Percentiles rank a stretch among this genome's conserved stretches.
Conservation (phyloP, 2,329 filamentous ascomycete genomes). For the Hirsutella rhossiliensis region DNA sequence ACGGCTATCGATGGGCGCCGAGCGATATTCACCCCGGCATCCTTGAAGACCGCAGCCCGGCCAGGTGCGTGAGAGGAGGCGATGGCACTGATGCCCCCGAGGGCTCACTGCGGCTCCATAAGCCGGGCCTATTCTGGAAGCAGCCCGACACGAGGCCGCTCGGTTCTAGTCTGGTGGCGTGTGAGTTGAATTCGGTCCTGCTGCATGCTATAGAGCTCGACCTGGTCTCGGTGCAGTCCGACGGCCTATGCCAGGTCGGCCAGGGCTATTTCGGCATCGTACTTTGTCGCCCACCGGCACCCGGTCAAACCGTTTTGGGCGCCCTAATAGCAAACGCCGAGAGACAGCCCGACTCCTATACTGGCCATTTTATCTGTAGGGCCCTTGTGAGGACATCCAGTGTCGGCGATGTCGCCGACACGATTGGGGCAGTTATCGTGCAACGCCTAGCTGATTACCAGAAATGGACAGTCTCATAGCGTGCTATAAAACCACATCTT, state of each 20-base stretch:
- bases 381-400: not conserved
- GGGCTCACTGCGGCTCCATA: not conserved
- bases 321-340: not conserved
- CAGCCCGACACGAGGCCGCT: not conserved
- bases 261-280: not conserved
- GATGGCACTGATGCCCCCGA: not conserved
- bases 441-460: not conserved
- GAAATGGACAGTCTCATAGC: not conserved
- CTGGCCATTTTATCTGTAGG: not conserved
- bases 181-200: not conserved
- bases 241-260: not conserved
- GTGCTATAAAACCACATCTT: no score
- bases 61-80: not conserved
- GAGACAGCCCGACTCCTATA: not conserved
- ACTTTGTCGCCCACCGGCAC: not conserved
- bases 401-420: not conserved
- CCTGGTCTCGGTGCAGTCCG: not conserved
- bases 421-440: not conserved
- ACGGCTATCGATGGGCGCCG: not conserved
- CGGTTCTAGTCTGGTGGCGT: not conserved
- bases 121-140: not conserved
- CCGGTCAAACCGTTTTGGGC: not conserved
- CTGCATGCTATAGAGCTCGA: not conserved
- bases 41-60: not conserved
- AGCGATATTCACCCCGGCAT: not conserved